Evolutionary conservation across 78 protist genomes (phyloP), one percentile per base, ranked within the genome.

Genomic region (Paratrimastix pyriformis): DNA sequence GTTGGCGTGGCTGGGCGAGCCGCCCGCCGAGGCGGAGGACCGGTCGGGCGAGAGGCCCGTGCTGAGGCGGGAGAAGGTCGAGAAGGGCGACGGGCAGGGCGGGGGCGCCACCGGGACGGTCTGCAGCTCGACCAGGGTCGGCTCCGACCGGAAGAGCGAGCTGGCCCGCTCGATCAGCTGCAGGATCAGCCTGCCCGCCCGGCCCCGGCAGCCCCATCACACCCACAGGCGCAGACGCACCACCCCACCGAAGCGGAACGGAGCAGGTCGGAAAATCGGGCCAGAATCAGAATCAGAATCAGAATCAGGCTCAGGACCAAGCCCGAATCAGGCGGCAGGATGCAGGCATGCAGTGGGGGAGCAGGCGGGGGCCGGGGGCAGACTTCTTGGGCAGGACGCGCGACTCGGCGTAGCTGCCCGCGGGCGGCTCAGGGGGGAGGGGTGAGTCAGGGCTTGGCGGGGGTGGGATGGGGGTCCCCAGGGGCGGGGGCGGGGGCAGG

Each of bases 61-160:
- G n/a, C n/a, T n/a, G n/a, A 4, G 37, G 33, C 6, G n/a, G 50
- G 1, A 82, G 42, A 26, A 82, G 55, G 29, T 43, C 44, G 55
- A 48, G 29, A 29, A 82, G 39, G 62, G 74, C 86, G 45, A 7
- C 60, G 42, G 65, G 54, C 70, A 65, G 80, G 38, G 80, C 86
- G 72, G 74, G 86, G 29, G 76, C 1, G 69, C 75, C 86, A 24
- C 86, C 86, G 35, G 75, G 80, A n/a, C 74, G 37, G 35, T 33
- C 15, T n/a, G 29, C 39, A 62, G 45, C 13, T 62, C 68, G 29
- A 62, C 18, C 45, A 62, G 39, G 68, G 68, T 62, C 45, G 68
- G 68, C 18, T 62, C 68, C 21, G 15, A 21, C 24, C 45, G 11
- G 37, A 62, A 62, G 39, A 62, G 68, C 15, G 13, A 62, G 24